Evolutionary conservation across 257 asterid species (phyloP), one percentile per base, ranked within the genome.

Genomic region (Phtheirospermum japonicum): DNA sequence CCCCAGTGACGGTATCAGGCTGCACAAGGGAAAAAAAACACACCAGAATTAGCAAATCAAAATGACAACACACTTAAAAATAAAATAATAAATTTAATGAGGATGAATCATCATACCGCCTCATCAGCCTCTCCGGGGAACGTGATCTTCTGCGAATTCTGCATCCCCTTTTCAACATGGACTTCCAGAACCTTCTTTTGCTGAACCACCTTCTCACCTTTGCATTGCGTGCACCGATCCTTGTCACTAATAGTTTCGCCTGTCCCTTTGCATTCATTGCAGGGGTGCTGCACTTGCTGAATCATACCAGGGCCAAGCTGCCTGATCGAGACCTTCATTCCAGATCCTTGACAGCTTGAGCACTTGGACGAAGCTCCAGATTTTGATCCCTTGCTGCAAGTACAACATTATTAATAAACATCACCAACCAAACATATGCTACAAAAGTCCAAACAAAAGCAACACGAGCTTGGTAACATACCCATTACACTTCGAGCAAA

Each of bases 61-160:
- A 18, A 5, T 18, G 9, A n/a, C 7, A 19, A 50, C 6, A 50
- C 12, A 50, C 0, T 2, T 10, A 50, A 6, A 46, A 20, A 17
- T 11, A 20, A 48, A 16, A 48, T 4, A 13, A 36, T 36, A 36
- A 6, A 36, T 36, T 6, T 36, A 36, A n/a, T 45, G 17, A 14
- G 17, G 7, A 5, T 9, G 2, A 6, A 6, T 20, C 26, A 14
- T 18, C 30, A 31, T 71, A 85, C 94, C 48, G 91, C 95, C 65
- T 86, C 89, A 68, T 86, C 91, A 18, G 95, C 95, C 49, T 81
- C 91, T 13, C 95, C 95, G n/a, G 85, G 88, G 77, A 83, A 83
- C 4, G 86, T 81, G 19, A 86, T 71, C 67, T 81, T 86, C 81
- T 83, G 95, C 2, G 87, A 82, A 36, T 86, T 73, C 45, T 79